Evolutionary conservation across 352 stramenopile species (phyloP), one percentile per base, ranked within the genome.

Genomic region (Phytophthora parvispora): DNA sequence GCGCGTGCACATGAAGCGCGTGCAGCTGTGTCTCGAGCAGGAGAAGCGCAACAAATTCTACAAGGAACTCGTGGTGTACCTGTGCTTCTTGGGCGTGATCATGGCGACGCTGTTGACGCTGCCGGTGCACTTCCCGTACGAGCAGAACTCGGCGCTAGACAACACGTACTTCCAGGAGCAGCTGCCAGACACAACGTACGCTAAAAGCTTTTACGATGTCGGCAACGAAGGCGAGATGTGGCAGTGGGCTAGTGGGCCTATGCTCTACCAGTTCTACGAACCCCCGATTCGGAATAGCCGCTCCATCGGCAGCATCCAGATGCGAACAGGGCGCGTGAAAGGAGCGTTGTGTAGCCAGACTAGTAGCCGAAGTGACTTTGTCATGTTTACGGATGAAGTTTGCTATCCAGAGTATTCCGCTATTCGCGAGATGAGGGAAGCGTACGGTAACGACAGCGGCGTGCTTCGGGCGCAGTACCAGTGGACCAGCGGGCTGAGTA

Each of bases 11-110:
- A 93, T 95, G 85, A 95, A 93, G 66, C 83, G 86, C 61, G 87
- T 93, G 74, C 87, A 93, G 64, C 68, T 92, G 36, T 90, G 83
- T 57, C 74, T 93, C 25, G 85, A 94, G 66, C 84, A 93, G 57
- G 87, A 93, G 67, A 93, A 93, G 59, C 83, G 86, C 73, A 93
- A 92, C 72, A 90, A 89, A 54, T 93, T 93, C 45, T 94, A 94
- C 80, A 82, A 85, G 60, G 87, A 94, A 38, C 69, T 94, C 18
- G 60, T 94, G 15, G 73, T 93, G 12, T 94, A 94, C 60, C 49
- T 94, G 56, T 72, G 83, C 43, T 94, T 94, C 59, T 72, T 94
- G 36, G 69, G 64, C 8, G 72, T 93, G 13, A 64, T 94, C 18
- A 84, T 93, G 75, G 62, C 73, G 34, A 87, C 85, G 34, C 56